phyloP scores from a whole-genome alignment of 805 yeast genomes.

The Brettanomyces nanus region DNA sequence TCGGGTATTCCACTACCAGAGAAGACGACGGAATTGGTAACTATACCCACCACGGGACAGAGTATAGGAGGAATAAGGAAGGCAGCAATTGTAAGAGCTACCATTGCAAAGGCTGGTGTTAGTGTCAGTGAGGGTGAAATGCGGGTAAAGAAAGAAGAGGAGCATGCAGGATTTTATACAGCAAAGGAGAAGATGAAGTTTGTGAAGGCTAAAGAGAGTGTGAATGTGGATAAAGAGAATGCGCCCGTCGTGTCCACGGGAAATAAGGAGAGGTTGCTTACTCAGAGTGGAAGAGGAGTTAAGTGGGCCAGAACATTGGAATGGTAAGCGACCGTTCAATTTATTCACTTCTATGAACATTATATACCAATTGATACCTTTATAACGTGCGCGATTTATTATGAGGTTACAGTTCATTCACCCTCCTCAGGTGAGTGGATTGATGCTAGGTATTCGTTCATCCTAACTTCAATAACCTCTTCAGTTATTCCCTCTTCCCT shows the following conservation, averaged over 20 bases:
- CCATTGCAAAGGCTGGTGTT: constrained; percentile 16
- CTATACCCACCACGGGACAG: constrained; percentile 41
- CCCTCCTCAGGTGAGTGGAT: too few species aligned
- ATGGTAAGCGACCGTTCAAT: constrained; percentile 16
- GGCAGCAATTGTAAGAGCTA: constrained; percentile 30
- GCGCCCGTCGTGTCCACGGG: neutral
- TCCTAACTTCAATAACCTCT: constrained; percentile 1
- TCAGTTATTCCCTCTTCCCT: constrained; percentile 3
- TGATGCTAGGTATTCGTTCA: neutral
- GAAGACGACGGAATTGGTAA: constrained; percentile 46
- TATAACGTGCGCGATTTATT: too few species aligned
- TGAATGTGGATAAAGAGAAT: constrained; percentile 19
- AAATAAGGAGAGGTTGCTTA: constrained; percentile 4
- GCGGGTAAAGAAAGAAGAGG: neutral
- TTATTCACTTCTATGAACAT: neutral
- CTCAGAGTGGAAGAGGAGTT: constrained; percentile 14
- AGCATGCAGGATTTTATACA: constrained; percentile 24
- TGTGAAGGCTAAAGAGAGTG: constrained; percentile 9
- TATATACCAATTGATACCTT: neutral
- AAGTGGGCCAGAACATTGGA: constrained; percentile 25
- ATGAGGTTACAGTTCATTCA: too few species aligned
- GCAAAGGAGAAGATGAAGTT: constrained; percentile 19
- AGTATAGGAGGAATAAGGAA: constrained; percentile 23
- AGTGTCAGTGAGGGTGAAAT: constrained; percentile 1
- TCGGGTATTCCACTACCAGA: constrained; percentile 58